Conservation (phyloP, 306 rosid species). For the Canavalia gladiata region DNA sequence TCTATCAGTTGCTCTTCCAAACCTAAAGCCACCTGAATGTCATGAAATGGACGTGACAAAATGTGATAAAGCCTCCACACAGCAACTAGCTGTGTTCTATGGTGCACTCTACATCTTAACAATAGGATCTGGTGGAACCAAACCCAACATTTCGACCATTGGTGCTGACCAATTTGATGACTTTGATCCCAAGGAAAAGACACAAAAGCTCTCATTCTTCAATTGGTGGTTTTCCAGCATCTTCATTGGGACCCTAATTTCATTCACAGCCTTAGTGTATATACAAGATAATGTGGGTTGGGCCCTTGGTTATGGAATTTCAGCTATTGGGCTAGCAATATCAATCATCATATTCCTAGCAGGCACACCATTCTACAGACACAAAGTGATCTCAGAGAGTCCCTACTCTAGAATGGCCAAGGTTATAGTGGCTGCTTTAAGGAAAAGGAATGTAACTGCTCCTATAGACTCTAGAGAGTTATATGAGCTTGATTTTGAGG, state of each 20-base stretch:
- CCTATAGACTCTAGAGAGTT: slow-evolving; percentile 69
- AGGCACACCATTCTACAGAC: slow-evolving; percentile 74
- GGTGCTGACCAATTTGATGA: too few species aligned
- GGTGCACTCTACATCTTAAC: too few species aligned
- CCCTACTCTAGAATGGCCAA: slow-evolving; percentile 64
- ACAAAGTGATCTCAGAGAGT: slow-evolving; percentile 69
- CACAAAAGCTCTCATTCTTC: slow-evolving; percentile 73
- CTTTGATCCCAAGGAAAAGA: slow-evolving; percentile 52
- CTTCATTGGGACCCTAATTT: slow-evolving; percentile 73
- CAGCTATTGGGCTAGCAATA: slow-evolving; percentile 64
- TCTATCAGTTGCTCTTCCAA: slow-evolving; percentile 53
- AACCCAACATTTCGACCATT: too few species aligned
- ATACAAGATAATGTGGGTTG: slow-evolving; percentile 75
- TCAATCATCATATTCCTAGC: slow-evolving; percentile 59
- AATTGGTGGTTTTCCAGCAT: slow-evolving; percentile 88
- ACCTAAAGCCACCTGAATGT: slow-evolving; percentile 52
- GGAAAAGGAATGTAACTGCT: slow-evolving; percentile 56
- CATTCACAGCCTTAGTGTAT: slow-evolving; percentile 65
- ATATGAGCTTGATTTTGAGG: slow-evolving; percentile 63
- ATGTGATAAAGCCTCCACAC: slow-evolving; percentile 45
- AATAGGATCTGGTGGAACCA: too few species aligned
- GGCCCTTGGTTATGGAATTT: slow-evolving; percentile 77
- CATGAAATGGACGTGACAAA: slow-evolving; percentile 32
- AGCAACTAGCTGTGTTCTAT: slow-evolving; percentile 36
- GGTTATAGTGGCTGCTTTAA: slow-evolving; percentile 64